phyloP scores from a whole-genome alignment of 1,284 basidiomycete species.

The Cryptococcus sp. region DNA sequence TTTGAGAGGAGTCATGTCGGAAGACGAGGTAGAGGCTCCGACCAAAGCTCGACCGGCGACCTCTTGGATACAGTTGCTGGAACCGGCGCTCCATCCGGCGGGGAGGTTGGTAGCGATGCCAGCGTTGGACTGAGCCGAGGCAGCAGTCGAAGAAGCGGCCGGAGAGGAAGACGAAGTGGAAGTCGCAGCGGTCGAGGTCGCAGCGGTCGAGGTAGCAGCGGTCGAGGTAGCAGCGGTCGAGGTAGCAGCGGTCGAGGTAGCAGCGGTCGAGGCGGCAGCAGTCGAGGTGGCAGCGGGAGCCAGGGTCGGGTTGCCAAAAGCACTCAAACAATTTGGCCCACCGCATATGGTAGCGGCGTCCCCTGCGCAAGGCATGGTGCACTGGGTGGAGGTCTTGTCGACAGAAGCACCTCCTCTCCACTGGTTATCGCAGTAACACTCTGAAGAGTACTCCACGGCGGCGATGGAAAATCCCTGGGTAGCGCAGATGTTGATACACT shows the following conservation, averaged over 20 bases:
- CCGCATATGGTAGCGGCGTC: conserved; percentile 17
- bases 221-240: no score
- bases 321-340: conserved; percentile 1
- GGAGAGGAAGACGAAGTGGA: conserved; percentile 2
- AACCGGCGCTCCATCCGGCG: conserved; percentile 9
- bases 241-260: no score
- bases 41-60: conserved; percentile 8
- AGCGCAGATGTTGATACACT: conserved; percentile 15
- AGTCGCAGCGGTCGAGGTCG: conserved; percentile 5
- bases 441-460: conserved; percentile 17
- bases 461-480: conserved; percentile 5
- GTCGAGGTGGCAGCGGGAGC: conserved; percentile 5
- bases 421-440: conserved; percentile 25
- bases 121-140: conserved; percentile 6
- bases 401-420: conserved; percentile 18
- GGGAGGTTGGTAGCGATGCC: conserved; percentile 5
- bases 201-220: conserved; percentile 28
- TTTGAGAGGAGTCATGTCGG: conserved; percentile 11
- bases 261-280: conserved; percentile 2
- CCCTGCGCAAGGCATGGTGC: conserved; percentile 26
- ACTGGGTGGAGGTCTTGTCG: conserved; percentile 10
- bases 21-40: conserved; percentile 3
- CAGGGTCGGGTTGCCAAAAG: conserved; percentile 29
- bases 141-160: background rate
- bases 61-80: conserved; percentile 11